A percentile compares a stretch with the other conserved stretches of the same genome.
These are phyloP conservation scores for Blechomonas ayalai DNA, from an alignment of 208 protist genomes.

Conservation along the genomic window DNA sequence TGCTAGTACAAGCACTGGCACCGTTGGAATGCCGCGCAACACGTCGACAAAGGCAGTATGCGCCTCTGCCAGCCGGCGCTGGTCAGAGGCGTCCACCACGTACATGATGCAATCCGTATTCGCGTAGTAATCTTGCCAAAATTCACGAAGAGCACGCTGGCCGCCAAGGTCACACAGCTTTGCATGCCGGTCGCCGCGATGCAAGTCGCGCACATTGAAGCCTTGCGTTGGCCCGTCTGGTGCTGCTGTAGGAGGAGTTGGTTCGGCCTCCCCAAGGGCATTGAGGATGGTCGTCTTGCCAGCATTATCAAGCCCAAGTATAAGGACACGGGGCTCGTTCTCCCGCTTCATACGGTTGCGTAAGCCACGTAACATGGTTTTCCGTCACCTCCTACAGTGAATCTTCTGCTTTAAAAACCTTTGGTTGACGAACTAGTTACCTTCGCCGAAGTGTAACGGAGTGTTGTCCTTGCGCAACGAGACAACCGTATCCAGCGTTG, in stretches of 20 bases:
- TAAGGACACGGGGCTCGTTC: conserved; percentile 92
- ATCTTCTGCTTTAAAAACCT: no score
- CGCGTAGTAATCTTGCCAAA: conserved; percentile 97
- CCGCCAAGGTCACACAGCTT: conserved; percentile 99
- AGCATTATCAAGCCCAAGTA: conserved; percentile 93
- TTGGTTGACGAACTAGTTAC: no score
- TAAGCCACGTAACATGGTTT: conserved; percentile 70
- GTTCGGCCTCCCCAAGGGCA: conserved; percentile 77
- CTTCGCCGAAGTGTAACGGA: no score
- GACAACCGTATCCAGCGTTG: no score
- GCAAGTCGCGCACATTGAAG: conserved; percentile 99
- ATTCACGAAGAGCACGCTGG: conserved; percentile 97
- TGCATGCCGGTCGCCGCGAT: conserved; percentile 88
- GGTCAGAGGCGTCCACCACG: conserved; percentile 94
- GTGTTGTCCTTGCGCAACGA: no score
- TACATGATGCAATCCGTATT: conserved; percentile 97
- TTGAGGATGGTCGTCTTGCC: conserved; percentile 97
- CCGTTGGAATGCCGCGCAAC: conserved; percentile 92
- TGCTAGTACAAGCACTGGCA: conserved; percentile 98
- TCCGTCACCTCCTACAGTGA: no score
- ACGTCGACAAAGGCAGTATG: conserved; percentile 91
- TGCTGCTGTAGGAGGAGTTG: conserved; percentile 28
- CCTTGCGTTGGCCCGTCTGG: conserved; percentile 98
- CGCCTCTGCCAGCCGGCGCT: conserved; percentile 86
- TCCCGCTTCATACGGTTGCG: conserved; percentile 87